phyloP scores from a whole-genome alignment of 2,329 filamentous ascomycete species.

The Pleurostoma richardsiae region DNA sequence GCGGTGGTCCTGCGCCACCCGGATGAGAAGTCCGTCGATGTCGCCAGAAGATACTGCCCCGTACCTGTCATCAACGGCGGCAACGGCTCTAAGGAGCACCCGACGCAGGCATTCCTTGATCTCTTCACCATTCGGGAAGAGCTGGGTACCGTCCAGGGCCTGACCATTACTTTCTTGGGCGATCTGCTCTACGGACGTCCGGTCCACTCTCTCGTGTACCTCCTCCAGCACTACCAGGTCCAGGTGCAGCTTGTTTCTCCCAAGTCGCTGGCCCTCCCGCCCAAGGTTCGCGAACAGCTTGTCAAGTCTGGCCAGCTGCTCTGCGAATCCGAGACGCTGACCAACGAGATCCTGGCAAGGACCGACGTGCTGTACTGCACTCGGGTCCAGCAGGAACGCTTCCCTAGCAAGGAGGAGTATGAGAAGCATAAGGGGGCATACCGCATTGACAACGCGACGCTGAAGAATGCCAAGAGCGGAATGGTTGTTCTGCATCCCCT shows the following conservation, averaged over 20 bases:
- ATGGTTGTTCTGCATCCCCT: constrained; percentile 96
- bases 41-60: constrained; percentile 79
- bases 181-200: constrained; percentile 91
- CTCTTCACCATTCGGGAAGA: constrained; percentile 98
- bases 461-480: constrained; percentile 85
- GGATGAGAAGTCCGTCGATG: constrained; percentile 71
- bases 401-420: constrained; percentile 74
- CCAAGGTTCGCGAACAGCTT: constrained; percentile 68
- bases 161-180: constrained; percentile 94
- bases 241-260: constrained; percentile 89
- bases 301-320: constrained; percentile 70
- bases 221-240: constrained; percentile 94
- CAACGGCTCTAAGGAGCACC: constrained; percentile 93
- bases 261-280: constrained; percentile 69
- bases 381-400: constrained; percentile 92
- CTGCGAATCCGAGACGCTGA: constrained; percentile 71
- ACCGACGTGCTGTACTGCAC: constrained; percentile 97
- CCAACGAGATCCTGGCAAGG: constrained; percentile 76
- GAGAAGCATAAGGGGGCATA: constrained; percentile 85
- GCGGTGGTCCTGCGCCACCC: constrained; percentile 96
- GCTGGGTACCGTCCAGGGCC: constrained; percentile 86
- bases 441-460: constrained; percentile 81
- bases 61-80: constrained; percentile 96
- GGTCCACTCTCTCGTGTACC: constrained; percentile 90
- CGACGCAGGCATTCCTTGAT: constrained; percentile 94